Evolutionary conservation across 805 yeast genomes (phyloP).

Genomic region (Kuraishia piskuri): DNA sequence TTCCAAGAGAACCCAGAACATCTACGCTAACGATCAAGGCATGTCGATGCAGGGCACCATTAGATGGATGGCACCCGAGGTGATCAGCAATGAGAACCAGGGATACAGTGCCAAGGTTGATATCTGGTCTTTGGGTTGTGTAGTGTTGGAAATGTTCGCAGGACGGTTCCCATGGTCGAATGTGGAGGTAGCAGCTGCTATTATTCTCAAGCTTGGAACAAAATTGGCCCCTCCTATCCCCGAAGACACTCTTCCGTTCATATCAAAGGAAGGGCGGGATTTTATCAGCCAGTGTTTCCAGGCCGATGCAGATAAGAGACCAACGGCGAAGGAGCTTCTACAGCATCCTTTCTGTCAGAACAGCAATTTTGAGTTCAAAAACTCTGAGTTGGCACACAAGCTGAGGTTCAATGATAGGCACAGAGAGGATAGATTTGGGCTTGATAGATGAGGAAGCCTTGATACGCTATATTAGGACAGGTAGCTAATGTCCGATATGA

Average conservation of each 20-base stretch:
- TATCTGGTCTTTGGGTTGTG: conserved; percentile 98
- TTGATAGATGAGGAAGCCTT: neutral
- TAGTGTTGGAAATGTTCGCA: conserved; percentile 94
- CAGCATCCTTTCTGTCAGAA: conserved; percentile 31
- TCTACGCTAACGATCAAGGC: conserved; percentile 84
- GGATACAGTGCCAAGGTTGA: conserved; percentile 98
- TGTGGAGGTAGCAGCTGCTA: conserved; percentile 89
- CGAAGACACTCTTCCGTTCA: conserved; percentile 63
- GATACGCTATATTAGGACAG: neutral
- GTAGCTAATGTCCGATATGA: neutral
- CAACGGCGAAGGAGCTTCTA: conserved; percentile 68
- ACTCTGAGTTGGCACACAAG: conserved; percentile 21
- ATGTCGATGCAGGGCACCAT: conserved; percentile 95
- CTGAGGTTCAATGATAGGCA: conserved; percentile 17
- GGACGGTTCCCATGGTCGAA: conserved; percentile 98
- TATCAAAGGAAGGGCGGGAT: conserved; percentile 55
- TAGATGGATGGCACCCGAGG: conserved; percentile 99
- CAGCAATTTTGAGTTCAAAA: conserved; percentile 18
- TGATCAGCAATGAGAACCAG: conserved; percentile 78
- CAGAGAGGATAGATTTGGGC: conserved; percentile 1
- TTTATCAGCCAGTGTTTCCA: conserved; percentile 74
- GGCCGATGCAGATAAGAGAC: conserved; percentile 74
- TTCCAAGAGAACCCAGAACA: conserved; percentile 76
- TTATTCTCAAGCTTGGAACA: conserved; percentile 78
- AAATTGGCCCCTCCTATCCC: conserved; percentile 94